Base-by-base conservation (phyloP, 257 asterid genomes). In the Jasminum sambac region DNA sequence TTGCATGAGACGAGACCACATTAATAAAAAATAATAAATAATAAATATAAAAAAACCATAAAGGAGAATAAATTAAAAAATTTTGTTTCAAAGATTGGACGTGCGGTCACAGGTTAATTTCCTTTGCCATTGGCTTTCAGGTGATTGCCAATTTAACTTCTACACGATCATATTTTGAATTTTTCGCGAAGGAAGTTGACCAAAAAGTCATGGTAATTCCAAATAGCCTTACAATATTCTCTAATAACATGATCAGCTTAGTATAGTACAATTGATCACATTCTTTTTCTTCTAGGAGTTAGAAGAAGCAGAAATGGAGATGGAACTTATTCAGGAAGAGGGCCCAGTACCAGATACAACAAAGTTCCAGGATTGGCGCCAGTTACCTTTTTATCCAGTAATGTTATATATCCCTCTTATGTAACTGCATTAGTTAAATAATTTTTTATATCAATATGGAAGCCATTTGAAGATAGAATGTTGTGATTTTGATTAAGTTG, bases 251-350 rank as follows among this genome's bases (percentile, higher is more conserved):
- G 48, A 71, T 63, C 72, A 66, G 46, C 77, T 67, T 64, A 23
- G 71, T 63, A 39, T 40, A 25, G 66, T 63, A 70, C 66, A 71
- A 63, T 71, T 76, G 63, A 25, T 69, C 67, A 11, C 72, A 39
- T 70, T 23, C 6, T 55, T 23, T 55, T 72, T 60, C 59, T 73
- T 72, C 36, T 69, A 95, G 99, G 99, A 95, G 78, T 71, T 89
- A 68, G 99, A 95, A 85, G 98, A 91, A 83, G 95, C 96, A 71
- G 96, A 94, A 78, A 85, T 89, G 67, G 99, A 94, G 83, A 77
- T 91, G 91, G 98, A 94, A 78, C 90, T 91, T 83, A 83, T 89
- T 66, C 95, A 81, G 72, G 79, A 65, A 69, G 98, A 94, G 83
- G 76, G 38, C 63, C 85, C 82, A 48, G 62, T 25, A 57, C 75